A percentile compares a stretch with the other conserved stretches of the same genome.
Evolutionary conservation across 192 early-diverging fungal species (phyloP).

Genomic region (Coemansia aciculifera): DNA sequence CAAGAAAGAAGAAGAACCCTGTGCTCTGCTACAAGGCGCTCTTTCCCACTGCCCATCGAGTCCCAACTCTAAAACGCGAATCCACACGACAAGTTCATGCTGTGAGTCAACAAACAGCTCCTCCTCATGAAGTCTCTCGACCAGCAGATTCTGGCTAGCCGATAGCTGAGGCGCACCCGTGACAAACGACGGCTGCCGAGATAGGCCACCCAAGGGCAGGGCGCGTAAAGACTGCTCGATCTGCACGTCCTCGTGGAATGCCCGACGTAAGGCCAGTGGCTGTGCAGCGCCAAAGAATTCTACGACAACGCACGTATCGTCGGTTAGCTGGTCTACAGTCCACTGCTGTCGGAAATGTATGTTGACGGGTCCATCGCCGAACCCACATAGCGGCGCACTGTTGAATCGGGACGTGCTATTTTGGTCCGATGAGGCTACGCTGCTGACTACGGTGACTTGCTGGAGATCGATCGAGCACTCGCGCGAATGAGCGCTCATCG

Average conservation of each 20-base stretch:
- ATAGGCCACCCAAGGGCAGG: neutral
- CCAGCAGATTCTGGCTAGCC: slow-evolving; percentile 36
- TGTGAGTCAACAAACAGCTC: slow-evolving; percentile 64
- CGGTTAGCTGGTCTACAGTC: slow-evolving; percentile 30
- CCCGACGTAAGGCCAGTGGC: slow-evolving; percentile 34
- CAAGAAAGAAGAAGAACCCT: slow-evolving; percentile 45
- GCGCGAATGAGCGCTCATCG: neutral
- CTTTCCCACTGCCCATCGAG: slow-evolving; percentile 61
- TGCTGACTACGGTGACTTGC: neutral
- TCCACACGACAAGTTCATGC: slow-evolving; percentile 67
- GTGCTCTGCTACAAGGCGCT: slow-evolving; percentile 17
- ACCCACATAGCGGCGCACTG: slow-evolving; percentile 31
- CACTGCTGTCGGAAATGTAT: slow-evolving; percentile 47
- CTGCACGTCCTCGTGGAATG: slow-evolving; percentile 51
- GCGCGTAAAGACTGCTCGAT: slow-evolving; percentile 34
- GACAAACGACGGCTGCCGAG: neutral
- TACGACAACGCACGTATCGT: slow-evolving; percentile 27
- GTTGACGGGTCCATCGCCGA: slow-evolving; percentile 40
- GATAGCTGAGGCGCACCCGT: slow-evolving; percentile 5
- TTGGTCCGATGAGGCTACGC: neutral
- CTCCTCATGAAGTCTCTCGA: slow-evolving; percentile 56
- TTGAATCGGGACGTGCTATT: neutral
- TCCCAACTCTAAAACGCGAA: slow-evolving; percentile 66
- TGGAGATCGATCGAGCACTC: neutral
- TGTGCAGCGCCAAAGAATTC: slow-evolving; percentile 45